Percentiles rank a stretch among this genome's conserved stretches.
Evolutionary conservation across 2,329 filamentous ascomycete species (phyloP).

Genomic region (Eutypa lata): DNA sequence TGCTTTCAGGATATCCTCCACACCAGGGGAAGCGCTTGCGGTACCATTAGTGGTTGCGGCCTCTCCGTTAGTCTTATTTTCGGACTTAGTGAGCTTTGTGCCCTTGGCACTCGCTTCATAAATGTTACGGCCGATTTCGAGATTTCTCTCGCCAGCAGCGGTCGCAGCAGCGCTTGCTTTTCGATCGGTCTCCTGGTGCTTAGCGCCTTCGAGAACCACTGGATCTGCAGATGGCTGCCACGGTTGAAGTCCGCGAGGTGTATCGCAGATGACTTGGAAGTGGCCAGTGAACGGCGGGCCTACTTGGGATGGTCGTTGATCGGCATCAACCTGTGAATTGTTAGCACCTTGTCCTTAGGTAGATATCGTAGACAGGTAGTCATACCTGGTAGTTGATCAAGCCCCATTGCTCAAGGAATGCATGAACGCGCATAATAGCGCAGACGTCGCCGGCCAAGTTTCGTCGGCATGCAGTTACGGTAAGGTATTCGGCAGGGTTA

Average conservation of each 20-base stretch:
- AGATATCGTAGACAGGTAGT: conserved; percentile 3
- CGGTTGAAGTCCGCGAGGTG: conserved; percentile 87
- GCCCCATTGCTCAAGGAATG: conserved; percentile 97
- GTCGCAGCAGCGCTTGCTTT: conserved; percentile 64
- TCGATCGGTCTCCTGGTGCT: conserved; percentile 66
- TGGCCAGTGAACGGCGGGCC: conserved; percentile 96
- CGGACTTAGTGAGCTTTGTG: conserved; percentile 64
- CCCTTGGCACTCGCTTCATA: conserved; percentile 89
- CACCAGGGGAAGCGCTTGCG: conserved; percentile 35
- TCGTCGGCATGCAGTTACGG: conserved; percentile 90
- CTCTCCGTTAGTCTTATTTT: conserved; percentile 76
- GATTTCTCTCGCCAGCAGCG: conserved; percentile 77
- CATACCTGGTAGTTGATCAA: conserved; percentile 96
- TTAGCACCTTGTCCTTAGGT: conserved; percentile 20
- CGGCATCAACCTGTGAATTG: conserved; percentile 77
- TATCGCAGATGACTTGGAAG: conserved; percentile 94
- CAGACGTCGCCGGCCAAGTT: conserved; percentile 97
- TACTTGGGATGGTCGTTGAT: conserved; percentile 90
- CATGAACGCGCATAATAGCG: conserved; percentile 97
- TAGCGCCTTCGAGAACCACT: conserved; percentile 59
- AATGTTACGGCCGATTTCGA: conserved; percentile 92
- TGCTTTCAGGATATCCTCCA: conserved; percentile 62
- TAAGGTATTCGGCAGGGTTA: conserved; percentile 94
- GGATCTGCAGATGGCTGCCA: conserved; percentile 89
- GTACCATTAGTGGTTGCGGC: conserved; percentile 63